Evolutionary conservation across 164 flowering plant genomes (phyloP).

Genomic region (Sextonia rubra): DNA sequence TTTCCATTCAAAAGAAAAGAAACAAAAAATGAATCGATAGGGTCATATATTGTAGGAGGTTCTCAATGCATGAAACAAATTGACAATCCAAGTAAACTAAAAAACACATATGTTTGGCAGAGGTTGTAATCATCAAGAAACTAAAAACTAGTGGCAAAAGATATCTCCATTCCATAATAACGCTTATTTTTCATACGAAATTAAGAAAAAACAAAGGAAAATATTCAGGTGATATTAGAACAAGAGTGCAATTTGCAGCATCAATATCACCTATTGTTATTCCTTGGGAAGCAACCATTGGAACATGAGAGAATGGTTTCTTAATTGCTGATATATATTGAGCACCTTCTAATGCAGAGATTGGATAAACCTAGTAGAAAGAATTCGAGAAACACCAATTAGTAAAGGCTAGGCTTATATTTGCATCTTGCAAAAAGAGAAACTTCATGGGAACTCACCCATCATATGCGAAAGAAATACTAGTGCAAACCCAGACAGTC

Average conservation of each 20-base stretch:
- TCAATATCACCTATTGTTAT: constrained; percentile 22
- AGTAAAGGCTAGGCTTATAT: neutral
- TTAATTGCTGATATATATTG: constrained; percentile 28
- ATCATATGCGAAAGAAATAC: too few species aligned
- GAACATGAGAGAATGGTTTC: constrained; percentile 30
- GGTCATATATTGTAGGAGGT: too few species aligned
- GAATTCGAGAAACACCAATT: neutral
- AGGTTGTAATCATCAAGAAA: too few species aligned
- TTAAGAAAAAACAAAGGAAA: neutral
- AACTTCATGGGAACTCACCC: neutral
- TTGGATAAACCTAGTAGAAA: constrained; percentile 28
- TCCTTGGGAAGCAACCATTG: constrained; percentile 38
- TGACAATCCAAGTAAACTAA: too few species aligned
- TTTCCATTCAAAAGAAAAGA: too few species aligned
- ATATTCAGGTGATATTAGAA: neutral
- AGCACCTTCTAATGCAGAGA: constrained; percentile 27
- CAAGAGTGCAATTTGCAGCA: neutral
- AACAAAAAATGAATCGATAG: too few species aligned
- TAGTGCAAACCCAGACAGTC: too few species aligned
- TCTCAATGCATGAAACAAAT: too few species aligned
- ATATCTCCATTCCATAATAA: neutral
- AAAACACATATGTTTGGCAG: too few species aligned
- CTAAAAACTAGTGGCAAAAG: neutral
- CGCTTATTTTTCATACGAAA: neutral
- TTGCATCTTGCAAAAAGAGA: neutral